These are phyloP conservation scores for Antitrichia curtipendula DNA, from an alignment of 225 moss, liverwort and hornwort genomes.

Conservation along the genomic window DNA sequence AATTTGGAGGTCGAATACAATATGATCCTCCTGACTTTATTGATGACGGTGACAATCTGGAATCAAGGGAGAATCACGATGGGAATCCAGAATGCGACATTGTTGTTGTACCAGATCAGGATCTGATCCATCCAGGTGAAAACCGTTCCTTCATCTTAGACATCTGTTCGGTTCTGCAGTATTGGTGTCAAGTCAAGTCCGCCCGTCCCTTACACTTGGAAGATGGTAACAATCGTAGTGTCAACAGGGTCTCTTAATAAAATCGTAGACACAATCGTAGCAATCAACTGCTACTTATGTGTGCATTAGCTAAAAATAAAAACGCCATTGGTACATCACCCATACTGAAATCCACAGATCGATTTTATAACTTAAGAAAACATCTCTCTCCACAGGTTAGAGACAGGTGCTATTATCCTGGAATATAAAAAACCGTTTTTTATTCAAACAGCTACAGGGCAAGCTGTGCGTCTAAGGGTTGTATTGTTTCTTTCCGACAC, in stretches of 20 bases:
- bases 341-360: conserved; percentile 7
- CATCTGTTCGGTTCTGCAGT: background rate
- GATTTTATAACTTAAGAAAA: background rate
- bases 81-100: conserved; percentile 13
- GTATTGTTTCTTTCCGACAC: background rate
- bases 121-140: conserved; percentile 24
- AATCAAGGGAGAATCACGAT: background rate
- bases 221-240: background rate
- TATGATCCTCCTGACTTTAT: conserved; percentile 9
- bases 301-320: conserved; percentile 5
- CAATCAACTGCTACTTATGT: background rate
- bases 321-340: background rate
- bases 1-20: background rate
- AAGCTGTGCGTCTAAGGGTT: background rate
- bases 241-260: background rate
- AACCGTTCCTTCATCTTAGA: background rate
- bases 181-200: background rate
- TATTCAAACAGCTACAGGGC: background rate
- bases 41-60: conserved; percentile 3
- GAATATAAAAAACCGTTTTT: background rate
- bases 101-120: conserved; percentile 18
- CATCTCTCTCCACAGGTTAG: conserved; percentile 4
- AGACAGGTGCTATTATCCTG: background rate
- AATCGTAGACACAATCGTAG: too few relatives aligned
- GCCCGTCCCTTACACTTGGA: background rate